phyloP scores from a whole-genome alignment of 192 early-diverging fungal genomes.

The Gryganskiella cystojenkinii region DNA sequence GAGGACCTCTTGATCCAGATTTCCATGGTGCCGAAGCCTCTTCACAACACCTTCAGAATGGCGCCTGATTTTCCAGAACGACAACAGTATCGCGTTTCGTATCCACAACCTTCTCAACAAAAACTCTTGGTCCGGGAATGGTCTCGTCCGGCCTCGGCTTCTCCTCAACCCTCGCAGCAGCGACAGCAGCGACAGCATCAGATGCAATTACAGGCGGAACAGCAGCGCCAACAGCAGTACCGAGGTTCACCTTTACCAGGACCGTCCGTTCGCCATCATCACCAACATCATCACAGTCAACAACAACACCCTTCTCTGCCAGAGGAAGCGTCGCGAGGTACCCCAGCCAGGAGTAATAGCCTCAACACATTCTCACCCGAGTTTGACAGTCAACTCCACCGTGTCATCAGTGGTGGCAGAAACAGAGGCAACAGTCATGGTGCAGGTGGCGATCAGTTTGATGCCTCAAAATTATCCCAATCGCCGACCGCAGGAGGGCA shows the following conservation, averaged over 20 bases:
- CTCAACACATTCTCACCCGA: conserved; percentile 1
- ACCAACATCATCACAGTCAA: too few species aligned
- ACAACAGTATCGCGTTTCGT: not conserved
- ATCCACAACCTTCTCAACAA: not conserved
- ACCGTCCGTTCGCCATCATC: too few species aligned
- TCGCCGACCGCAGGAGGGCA: not conserved
- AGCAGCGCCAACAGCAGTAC: not conserved
- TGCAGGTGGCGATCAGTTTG: too few species aligned
- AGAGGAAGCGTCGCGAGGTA: not conserved
- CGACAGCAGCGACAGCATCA: not conserved
- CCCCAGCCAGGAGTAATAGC: conserved; percentile 13
- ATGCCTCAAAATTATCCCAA: too few species aligned
- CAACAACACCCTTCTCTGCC: too few species aligned
- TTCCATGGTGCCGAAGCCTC: conserved; percentile 15
- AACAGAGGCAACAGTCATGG: not conserved
- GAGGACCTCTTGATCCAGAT: conserved; percentile 45
- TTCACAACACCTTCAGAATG: not conserved
- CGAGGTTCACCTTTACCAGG: not conserved
- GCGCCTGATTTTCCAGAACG: not conserved
- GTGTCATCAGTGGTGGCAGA: not conserved
- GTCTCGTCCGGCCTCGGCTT: conserved; percentile 7
- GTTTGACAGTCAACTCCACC: not conserved
- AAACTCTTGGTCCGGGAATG: not conserved
- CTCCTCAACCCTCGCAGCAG: not conserved
- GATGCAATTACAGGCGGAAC: not conserved